A percentile compares a stretch with the other conserved stretches of the same genome.
Conservation (phyloP, 192 early-diverging fungal species). For the Backusella psychrophila region DNA sequence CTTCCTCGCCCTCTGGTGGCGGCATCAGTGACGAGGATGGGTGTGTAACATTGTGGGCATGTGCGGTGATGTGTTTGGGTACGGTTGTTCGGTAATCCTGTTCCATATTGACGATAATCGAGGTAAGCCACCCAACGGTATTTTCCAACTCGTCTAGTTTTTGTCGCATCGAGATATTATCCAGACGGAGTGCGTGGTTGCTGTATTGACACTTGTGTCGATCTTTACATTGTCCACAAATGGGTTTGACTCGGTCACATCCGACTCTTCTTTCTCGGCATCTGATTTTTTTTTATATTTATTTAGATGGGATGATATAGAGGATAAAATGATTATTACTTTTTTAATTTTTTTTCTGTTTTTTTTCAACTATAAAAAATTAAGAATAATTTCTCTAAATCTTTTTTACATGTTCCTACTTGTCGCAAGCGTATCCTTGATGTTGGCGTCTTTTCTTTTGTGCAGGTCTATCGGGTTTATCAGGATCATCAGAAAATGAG, state of each 20-base stretch:
- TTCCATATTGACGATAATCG: background rate
- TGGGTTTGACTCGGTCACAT: conserved; percentile 18
- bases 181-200: conserved; percentile 1
- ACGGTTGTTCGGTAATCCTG: conserved; percentile 3
- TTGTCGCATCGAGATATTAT: conserved; percentile 15
- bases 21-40: too few species aligned
- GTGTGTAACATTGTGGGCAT: background rate
- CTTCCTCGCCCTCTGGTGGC: background rate
- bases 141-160: background rate
- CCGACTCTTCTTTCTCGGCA: conserved; percentile 29
- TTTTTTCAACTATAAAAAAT: background rate
- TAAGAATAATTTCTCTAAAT: background rate
- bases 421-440: conserved; percentile 25
- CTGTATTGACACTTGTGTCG: conserved; percentile 12
- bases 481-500: background rate
- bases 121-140: conserved; percentile 1
- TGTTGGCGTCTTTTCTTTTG: conserved; percentile 18
- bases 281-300: background rate
- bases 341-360: background rate
- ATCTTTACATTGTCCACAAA: conserved; percentile 14
- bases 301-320: background rate
- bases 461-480: background rate
- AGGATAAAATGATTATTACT: background rate
- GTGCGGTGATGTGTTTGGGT: background rate
- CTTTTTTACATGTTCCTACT: conserved; percentile 12